Evolutionary conservation across 805 yeast species (phyloP), one percentile per base, ranked within the genome.

Genomic region (Sungouiozyma intestinalis): DNA sequence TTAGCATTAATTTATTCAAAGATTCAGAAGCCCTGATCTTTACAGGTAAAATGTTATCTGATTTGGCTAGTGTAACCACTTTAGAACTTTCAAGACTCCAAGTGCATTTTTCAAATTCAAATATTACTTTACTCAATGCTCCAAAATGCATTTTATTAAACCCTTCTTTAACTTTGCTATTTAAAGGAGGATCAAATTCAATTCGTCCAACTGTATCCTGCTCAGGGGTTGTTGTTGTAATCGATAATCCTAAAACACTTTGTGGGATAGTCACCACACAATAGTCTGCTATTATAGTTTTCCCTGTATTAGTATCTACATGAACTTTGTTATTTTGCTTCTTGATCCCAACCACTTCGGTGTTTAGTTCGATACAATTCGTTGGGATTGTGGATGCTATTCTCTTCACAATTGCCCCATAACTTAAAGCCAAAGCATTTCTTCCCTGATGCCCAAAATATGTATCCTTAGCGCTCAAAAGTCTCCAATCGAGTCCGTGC

Each of bases 181-280:
- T 84, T 13, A 83, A 58, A 4, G 64, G 58, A 0, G 87, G 86
- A 0, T 45, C 50, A 69, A 85, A 82, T 29, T 55, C 57, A 21
- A 81, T 73, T 15, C 71, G 70, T 4, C 79, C 79, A 16, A 39
- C 47, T 6, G 39, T 20, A 9, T 38, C 36, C 3, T 37, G 11
- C 3, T 41, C 43, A 16, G 41, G 33, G 5, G 52, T 50, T 4
- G 44, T 19, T 3, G 35, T 16, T 2, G 33, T 36, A 2, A 53
- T 45, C 0, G 63, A 58, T 3, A 74, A 51, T 43, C 73, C 74
- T 32, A 86, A 62, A 3, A 82, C 70, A 31, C 88, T 81, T 47
- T 81, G 81, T 0, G 96, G 95, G 4, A 84, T 76, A 0, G 95
- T 78, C 5, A 85, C 81, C 13, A 87, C 68, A 21, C 76, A 65